These are phyloP conservation scores for Posidonia oceanica DNA, from an alignment of 116 monocot species.

Conservation along the genomic window DNA sequence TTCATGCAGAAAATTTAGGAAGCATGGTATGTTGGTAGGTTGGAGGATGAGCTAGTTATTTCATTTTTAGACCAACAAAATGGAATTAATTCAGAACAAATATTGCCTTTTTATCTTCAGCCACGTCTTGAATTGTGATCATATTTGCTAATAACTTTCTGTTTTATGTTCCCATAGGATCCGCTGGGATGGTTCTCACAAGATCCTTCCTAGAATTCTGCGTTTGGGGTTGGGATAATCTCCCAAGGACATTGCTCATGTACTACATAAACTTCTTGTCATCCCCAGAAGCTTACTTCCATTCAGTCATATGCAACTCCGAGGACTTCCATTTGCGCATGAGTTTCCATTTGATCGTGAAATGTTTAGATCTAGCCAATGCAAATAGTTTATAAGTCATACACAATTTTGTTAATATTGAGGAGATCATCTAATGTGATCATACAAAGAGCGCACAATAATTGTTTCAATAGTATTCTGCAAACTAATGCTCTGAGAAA, in stretches of 20 bases:
- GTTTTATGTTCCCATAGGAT: conserved; percentile 28
- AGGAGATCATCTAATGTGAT: not conserved
- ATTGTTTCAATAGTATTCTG: too few species aligned
- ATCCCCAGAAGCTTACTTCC: conserved; percentile 76
- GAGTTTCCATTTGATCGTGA: conserved; percentile 40
- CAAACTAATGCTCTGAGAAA: too few species aligned
- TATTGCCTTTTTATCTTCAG: too few species aligned
- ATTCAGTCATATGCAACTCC: conserved; percentile 85
- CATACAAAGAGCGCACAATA: too few species aligned
- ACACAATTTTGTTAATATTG: not conserved
- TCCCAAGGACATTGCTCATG: conserved; percentile 84
- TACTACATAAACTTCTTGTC: conserved; percentile 79
- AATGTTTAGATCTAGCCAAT: conserved; percentile 58
- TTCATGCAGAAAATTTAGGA: not conserved
- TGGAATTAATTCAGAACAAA: too few species aligned
- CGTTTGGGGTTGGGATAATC: conserved; percentile 88
- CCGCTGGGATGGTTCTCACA: conserved; percentile 49
- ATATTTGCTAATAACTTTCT: not conserved
- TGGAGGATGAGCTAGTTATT: not conserved
- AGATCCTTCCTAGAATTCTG: conserved; percentile 73
- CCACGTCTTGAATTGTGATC: not conserved
- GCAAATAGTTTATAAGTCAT: conserved; percentile 28
- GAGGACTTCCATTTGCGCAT: conserved; percentile 64
- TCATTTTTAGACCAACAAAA: not conserved
- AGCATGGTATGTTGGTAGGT: not conserved